phyloP scores from a whole-genome alignment of 148 eudicot genomes.

The Rhododendron simsii region DNA sequence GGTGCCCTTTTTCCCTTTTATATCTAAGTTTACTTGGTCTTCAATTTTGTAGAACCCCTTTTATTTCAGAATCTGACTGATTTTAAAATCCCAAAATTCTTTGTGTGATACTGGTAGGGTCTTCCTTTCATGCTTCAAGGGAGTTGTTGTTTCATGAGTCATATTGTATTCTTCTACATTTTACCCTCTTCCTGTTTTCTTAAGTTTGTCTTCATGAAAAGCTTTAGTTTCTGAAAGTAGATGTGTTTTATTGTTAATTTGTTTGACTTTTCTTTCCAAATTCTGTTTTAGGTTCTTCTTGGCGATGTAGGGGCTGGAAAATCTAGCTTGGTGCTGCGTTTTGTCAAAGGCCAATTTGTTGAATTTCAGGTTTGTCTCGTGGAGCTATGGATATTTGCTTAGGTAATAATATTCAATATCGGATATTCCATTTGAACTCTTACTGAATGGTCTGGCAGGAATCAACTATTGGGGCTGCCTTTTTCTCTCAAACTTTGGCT shows the following conservation, averaged over 20 bases:
- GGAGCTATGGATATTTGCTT: background rate
- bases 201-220: background rate
- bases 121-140: background rate
- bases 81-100: background rate
- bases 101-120: background rate
- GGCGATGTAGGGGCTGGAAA: constrained; percentile 39
- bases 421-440: background rate
- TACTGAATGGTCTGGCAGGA: constrained; percentile 9
- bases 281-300: constrained; percentile 26
- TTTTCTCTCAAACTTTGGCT: constrained; percentile 35
- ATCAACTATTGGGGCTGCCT: constrained; percentile 37
- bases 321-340: constrained; percentile 35
- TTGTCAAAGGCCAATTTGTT: constrained; percentile 33
- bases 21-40: background rate
- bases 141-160: background rate
- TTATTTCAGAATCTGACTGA: background rate
- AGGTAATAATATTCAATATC: background rate
- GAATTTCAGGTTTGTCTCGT: constrained; percentile 28
- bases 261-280: background rate
- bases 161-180: background rate
- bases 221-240: background rate
- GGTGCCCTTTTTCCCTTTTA: background rate
- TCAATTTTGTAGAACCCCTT: background rate
- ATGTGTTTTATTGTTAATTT: background rate
- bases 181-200: background rate